These are phyloP conservation scores for Tulasnella sp. DNA, from an alignment of 768 basidiomycete genomes.

Conservation along the genomic window DNA sequence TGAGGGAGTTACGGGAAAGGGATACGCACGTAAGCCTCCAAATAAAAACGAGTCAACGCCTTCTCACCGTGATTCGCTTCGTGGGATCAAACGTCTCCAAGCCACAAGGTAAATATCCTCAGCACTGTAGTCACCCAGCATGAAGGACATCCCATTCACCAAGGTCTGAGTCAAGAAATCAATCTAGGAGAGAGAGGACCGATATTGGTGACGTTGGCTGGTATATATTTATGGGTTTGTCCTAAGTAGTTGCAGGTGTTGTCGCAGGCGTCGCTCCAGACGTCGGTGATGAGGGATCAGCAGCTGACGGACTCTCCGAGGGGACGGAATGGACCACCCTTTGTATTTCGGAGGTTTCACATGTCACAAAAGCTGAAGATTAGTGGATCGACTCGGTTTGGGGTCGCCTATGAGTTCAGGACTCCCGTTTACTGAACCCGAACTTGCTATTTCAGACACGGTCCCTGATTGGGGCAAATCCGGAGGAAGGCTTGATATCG, in stretches of 20 bases:
- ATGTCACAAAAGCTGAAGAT: neutral
- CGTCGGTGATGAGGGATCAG: neutral
- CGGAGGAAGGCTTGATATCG: neutral
- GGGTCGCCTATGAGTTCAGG: neutral
- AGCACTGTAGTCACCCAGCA: neutral
- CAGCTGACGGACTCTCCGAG: neutral
- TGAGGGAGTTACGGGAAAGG: neutral
- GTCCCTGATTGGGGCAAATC: neutral
- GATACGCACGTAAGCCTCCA: constrained; percentile 76
- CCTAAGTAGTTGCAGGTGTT: no score
- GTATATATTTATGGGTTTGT: no score
- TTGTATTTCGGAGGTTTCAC: neutral
- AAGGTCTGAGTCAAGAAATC: constrained; percentile 79
- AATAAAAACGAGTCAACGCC: constrained; percentile 88
- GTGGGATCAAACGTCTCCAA: constrained; percentile 92
- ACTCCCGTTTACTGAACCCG: neutral
- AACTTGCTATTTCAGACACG: neutral
- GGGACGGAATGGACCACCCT: neutral
- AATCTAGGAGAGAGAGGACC: no score
- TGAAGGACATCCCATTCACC: constrained; percentile 32
- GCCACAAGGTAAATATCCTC: neutral
- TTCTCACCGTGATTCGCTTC: constrained; percentile 94
- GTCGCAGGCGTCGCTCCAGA: neutral
- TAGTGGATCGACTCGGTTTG: neutral
- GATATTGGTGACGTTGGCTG: no score